Conservation (phyloP, 768 basidiomycete genomes). For the Auricularia heimuer region DNA sequence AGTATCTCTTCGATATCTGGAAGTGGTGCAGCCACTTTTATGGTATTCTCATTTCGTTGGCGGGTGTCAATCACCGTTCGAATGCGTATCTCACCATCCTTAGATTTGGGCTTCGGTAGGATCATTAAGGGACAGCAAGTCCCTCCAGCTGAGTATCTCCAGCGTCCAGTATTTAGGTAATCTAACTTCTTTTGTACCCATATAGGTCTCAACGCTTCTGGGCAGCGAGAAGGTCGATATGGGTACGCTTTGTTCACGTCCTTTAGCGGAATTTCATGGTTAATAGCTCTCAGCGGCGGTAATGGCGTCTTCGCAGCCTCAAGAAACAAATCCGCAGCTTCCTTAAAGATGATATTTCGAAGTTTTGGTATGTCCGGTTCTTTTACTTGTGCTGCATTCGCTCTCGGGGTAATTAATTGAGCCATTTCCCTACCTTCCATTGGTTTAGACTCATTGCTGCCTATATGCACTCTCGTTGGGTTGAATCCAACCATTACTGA, state of each 20-base stretch:
- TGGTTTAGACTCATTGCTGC: background rate
- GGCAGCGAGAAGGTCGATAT: conserved; percentile 5
- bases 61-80: conserved; percentile 4
- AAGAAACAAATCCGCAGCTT: background rate
- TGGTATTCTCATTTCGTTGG: conserved; percentile 2
- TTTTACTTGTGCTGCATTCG: background rate
- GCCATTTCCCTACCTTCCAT: background rate
- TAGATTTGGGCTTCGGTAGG: background rate
- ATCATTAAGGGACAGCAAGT: conserved; percentile 4
- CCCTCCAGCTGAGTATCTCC: conserved; percentile 2
- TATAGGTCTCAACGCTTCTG: background rate
- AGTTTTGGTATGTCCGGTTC: background rate
- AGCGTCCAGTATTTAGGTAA: conserved; percentile 4
- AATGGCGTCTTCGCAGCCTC: background rate
- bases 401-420: background rate
- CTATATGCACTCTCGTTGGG: background rate
- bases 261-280: conserved; percentile 6
- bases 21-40: conserved; percentile 2
- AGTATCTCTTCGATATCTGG: no score
- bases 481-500: conserved; percentile 19
- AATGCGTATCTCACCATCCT: background rate
- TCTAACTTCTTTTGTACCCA: conserved; percentile 1
- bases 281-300: conserved; percentile 2
- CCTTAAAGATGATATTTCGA: background rate
- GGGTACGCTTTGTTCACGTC: background rate